Evolutionary conservation across 1,139 yeast species (phyloP), one percentile per base, ranked within the genome.

Genomic region (Taphrina wiesneri): DNA sequence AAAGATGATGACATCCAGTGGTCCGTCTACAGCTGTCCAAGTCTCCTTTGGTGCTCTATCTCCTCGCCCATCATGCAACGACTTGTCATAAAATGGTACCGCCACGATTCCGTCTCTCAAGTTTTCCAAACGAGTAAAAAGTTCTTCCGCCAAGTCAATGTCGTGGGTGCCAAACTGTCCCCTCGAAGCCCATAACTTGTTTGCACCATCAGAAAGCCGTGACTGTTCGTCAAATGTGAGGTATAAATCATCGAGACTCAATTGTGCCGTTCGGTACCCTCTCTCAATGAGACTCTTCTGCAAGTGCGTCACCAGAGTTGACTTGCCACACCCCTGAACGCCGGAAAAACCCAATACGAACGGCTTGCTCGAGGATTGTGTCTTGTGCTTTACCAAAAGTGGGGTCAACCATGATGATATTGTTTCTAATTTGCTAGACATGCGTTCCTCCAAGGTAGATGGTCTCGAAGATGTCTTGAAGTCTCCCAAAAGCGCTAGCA

Each of bases 121-220:
- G 7, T 47, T 64, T n/a, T 28, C 21, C 52, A 79, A 68, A 19
- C 71, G 63, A 17, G 68, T 62, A 21, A 80, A 69, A n/a, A 76
- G 71, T 1, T 72, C 66, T 1, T 67, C n/a, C 4, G 82, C 78
- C 19, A 84, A 71, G 0, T 71, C 72, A 47, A 88, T 72, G 73
- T 93, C 98, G 74, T 93, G 99, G 0, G 99, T 92, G 0, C 98
- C 98, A 0, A 98, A 98, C 34, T 90, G 80, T 0, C 99, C 99
- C 52, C 64, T 51, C 23, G 47, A 41, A 9, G 36, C 51, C 64
- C 64, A 60, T 13, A 60, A 30, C 2, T 30, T 23, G 36, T 60
- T 60, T 3, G 52, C 57, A 19, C 49, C 69, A 1, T 70, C 54
- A 2, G 83, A 82, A 39, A 90, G 71, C 43, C 72, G 70, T 15